These are phyloP conservation scores for Raphanus sativus DNA, from an alignment of 345 rosid genomes.

Conservation along the genomic window DNA sequence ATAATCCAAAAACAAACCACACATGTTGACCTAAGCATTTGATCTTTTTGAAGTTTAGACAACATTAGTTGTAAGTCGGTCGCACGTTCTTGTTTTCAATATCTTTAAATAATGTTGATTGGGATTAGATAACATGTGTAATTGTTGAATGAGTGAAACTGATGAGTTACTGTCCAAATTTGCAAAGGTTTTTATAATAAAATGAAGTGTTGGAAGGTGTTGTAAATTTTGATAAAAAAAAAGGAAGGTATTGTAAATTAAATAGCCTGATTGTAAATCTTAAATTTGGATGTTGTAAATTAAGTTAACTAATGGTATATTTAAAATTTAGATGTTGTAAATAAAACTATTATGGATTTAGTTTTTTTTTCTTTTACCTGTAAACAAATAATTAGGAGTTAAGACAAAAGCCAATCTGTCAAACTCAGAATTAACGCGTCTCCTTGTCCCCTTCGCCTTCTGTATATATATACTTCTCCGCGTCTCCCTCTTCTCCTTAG, in stretches of 20 bases:
- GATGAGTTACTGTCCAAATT: not conserved
- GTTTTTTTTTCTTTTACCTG: not conserved
- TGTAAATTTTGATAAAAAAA: not conserved
- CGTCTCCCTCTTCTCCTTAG: slow-evolving; percentile 32
- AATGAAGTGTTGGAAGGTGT: not conserved
- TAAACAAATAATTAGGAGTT: not conserved
- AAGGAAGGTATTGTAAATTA: not conserved
- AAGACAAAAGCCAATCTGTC: slow-evolving; percentile 40
- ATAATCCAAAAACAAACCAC: not conserved
- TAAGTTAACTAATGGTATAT: not conserved
- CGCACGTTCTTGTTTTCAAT: slow-evolving; percentile 22
- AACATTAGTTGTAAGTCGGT: slow-evolving; percentile 18
- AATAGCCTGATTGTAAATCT: not conserved
- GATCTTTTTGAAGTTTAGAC: not conserved
- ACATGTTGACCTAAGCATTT: slow-evolving; percentile 11
- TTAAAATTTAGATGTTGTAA: not conserved
- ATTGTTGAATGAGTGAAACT: slow-evolving; percentile 19
- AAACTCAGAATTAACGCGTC: slow-evolving; percentile 63
- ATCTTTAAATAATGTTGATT: not conserved
- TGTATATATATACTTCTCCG: slow-evolving; percentile 49
- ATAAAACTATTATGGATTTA: not conserved
- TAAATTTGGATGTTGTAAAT: not conserved
- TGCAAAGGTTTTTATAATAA: not conserved
- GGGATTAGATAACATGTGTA: not conserved
- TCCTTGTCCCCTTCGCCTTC: slow-evolving; percentile 30